Percentiles rank a stretch among this genome's conserved stretches.
Conservation (phyloP, 2,329 filamentous ascomycete species). For the Torrubiellomyces zombiae region DNA sequence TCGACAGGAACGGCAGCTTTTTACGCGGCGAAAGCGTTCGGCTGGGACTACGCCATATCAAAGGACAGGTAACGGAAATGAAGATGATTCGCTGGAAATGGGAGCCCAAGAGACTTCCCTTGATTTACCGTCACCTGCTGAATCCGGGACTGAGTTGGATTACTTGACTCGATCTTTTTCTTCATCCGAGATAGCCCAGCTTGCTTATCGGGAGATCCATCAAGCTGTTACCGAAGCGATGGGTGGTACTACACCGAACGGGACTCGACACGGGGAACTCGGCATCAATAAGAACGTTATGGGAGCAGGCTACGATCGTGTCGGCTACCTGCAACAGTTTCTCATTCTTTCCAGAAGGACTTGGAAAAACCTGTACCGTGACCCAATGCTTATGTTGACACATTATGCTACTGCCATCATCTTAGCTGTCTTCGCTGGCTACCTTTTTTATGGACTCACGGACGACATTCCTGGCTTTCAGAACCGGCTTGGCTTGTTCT, state of each 20-base stretch:
- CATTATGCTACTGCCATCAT: slow-evolving; percentile 96
- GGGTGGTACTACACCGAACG: slow-evolving; percentile 46
- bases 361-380: slow-evolving; percentile 94
- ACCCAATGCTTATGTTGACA: slow-evolving; percentile 95
- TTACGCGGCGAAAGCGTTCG: slow-evolving; percentile 56
- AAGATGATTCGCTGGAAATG: slow-evolving; percentile 41
- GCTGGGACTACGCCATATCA: slow-evolving; percentile 48
- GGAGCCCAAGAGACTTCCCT: slow-evolving; percentile 52
- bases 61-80: too few species aligned
- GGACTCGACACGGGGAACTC: slow-evolving; percentile 25
- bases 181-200: slow-evolving; percentile 58
- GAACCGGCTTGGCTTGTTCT: slow-evolving; percentile 90
- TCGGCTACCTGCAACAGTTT: slow-evolving; percentile 71
- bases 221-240: slow-evolving; percentile 50
- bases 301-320: slow-evolving; percentile 65
- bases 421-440: slow-evolving; percentile 84
- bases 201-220: slow-evolving; percentile 63
- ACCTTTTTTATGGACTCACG: slow-evolving; percentile 88
- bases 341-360: slow-evolving; percentile 76
- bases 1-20: slow-evolving; percentile 80
- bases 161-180: slow-evolving; percentile 60
- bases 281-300: slow-evolving; percentile 41
- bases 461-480: slow-evolving; percentile 97
- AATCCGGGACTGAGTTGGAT: slow-evolving; percentile 62
- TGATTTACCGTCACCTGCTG: slow-evolving; percentile 40